A percentile compares a stretch with the other conserved stretches of the same genome.
These are phyloP conservation scores for Jatropha curcas DNA, from an alignment of 345 rosid genomes.

Conservation along the genomic window DNA sequence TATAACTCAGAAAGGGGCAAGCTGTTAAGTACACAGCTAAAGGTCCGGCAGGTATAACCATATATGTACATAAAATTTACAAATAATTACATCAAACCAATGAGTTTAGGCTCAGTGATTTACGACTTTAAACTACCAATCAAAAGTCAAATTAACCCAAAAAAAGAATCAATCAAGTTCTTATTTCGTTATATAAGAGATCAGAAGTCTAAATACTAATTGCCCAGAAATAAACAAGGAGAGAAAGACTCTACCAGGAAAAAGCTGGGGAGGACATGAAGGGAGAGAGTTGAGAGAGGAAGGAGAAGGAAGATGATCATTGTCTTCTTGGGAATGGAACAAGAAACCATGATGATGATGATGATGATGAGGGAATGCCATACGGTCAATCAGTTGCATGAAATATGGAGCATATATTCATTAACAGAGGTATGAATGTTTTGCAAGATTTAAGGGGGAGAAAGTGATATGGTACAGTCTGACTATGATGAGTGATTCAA, in stretches of 20 bases:
- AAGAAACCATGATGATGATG: slow-evolving; percentile 46
- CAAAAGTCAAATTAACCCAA: too few relatives aligned
- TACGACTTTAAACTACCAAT: too few relatives aligned
- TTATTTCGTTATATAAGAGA: too few relatives aligned
- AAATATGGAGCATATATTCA: not conserved
- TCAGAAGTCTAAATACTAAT: too few relatives aligned
- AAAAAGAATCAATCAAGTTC: too few relatives aligned
- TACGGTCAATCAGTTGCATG: slow-evolving; percentile 16
- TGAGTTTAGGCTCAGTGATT: too few relatives aligned
- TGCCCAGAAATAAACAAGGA: not conserved
- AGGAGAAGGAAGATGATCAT: slow-evolving; percentile 58
- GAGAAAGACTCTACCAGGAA: slow-evolving; percentile 47
- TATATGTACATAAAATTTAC: too few relatives aligned
- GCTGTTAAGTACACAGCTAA: too few relatives aligned
- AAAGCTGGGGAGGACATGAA: slow-evolving; percentile 70
- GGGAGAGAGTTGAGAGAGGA: slow-evolving; percentile 53
- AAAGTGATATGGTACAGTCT: not conserved
- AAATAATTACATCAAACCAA: too few relatives aligned
- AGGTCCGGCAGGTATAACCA: too few relatives aligned
- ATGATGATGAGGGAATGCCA: slow-evolving; percentile 62
- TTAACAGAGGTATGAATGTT: not conserved
- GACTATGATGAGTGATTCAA: slow-evolving; percentile 21
- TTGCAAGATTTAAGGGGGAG: not conserved
- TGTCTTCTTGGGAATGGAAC: slow-evolving; percentile 65
- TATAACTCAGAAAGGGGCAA: too few relatives aligned